Base-by-base conservation (phyloP, 495 filamentous ascomycete species). In the Trichocladium uniseriatum region DNA sequence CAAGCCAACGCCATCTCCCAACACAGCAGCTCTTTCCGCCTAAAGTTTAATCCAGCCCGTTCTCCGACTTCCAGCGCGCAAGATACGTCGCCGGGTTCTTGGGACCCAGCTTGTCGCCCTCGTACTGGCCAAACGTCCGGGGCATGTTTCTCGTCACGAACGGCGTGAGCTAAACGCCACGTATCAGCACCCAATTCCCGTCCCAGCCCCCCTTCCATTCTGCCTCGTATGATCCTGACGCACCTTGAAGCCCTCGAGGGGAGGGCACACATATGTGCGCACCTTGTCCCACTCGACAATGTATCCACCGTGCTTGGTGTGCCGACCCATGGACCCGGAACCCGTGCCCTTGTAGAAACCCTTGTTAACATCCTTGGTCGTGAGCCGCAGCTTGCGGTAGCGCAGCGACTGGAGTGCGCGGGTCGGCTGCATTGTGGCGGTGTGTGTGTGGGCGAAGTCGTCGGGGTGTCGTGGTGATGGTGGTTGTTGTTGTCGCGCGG, bases 311-410 rank as follows among this genome's bases (percentile, higher is more conserved):
- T 82, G 77, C 63, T 86, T 87, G 16, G 87, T 89, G 67, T 95
- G 91, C 28, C 72, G 65, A 53, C 92, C 92, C 81, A 91, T 87
- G 32, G 82, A 79, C 11, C 94, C 94, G 0, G 86, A 80, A 19
- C 91, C 76, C 51, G 80, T 96, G 62, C 94, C 94, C 74, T 97
- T 97, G 79, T 97, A 97, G 78, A 82, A 98, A 42, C 87, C 92
- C 64, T 89, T 88, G 63, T 84, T 84, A 70, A 87, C 81, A 64
- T 86, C 80, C 70, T 98, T 98, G 52, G 92, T 97, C 5, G 86
- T 95, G 46, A 98, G 74, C 16, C 73, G 71, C 37, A 86, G 71
- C 44, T 83, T 81, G 60, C 85, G 81, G 56, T 67, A 76, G 48
- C 51, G 55, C 45, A 87, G 57, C 40, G 75, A 74, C 64, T 78